Conservation (phyloP, 345 rosid species). For the Hypericum androsaemum region DNA sequence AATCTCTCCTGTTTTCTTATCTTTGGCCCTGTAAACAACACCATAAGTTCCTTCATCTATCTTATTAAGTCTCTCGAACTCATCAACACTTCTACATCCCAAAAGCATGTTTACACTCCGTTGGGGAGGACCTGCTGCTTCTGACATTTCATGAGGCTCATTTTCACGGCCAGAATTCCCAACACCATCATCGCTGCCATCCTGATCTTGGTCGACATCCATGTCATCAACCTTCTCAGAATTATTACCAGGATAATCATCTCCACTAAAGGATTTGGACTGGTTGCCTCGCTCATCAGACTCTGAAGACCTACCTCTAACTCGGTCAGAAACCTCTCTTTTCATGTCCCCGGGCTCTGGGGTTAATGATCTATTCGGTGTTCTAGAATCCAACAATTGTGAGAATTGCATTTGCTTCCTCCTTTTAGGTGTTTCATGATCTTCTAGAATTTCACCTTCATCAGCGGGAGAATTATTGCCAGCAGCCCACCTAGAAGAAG, state of each 20-base stretch:
- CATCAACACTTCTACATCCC: constrained; percentile 98
- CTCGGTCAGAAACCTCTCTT: constrained; percentile 47
- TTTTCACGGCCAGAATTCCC: constrained; percentile 47
- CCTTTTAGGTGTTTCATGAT: constrained; percentile 47
- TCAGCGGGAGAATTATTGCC: constrained; percentile 79
- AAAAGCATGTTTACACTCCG: constrained; percentile 90
- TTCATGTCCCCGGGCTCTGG: constrained; percentile 52
- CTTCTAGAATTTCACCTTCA: constrained; percentile 78
- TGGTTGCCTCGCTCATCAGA: constrained; percentile 45
- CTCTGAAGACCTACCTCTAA: constrained; percentile 47
- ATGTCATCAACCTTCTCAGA: constrained; percentile 53
- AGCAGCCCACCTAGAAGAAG: constrained; percentile 95
- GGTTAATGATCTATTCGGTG: constrained; percentile 37
- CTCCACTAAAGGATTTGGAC: constrained; percentile 46
- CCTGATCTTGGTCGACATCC: constrained; percentile 52
- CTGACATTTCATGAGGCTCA: constrained; percentile 42
- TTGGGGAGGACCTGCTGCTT: constrained; percentile 47
- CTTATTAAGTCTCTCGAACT: constrained; percentile 92
- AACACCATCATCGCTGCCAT: constrained; percentile 23
- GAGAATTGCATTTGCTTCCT: constrained; percentile 41
- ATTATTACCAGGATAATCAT: constrained; percentile 38
- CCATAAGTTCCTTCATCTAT: constrained; percentile 99
- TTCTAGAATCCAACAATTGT: constrained; percentile 33
- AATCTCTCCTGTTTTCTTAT: constrained; percentile 83
- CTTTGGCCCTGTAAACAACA: constrained; percentile 93